These are phyloP conservation scores for Fusarium redolens DNA, from an alignment of 2,329 filamentous ascomycete genomes.

Conservation along the genomic window DNA sequence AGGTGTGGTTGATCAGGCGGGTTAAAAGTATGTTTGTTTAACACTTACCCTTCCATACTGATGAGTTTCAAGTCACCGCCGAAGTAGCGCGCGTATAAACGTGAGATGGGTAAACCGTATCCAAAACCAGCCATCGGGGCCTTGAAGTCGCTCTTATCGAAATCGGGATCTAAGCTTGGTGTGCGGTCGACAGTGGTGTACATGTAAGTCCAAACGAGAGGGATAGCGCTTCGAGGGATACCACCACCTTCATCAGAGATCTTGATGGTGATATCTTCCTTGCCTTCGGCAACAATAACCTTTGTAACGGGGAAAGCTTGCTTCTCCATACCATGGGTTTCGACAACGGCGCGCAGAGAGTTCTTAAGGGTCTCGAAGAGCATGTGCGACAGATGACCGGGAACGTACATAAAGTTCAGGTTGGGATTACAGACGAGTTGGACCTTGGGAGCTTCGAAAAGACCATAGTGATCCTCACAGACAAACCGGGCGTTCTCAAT, in stretches of 20 bases:
- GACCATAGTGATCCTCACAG: constrained; percentile 96
- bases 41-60: constrained; percentile 95
- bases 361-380: constrained; percentile 99
- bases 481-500: constrained; percentile 99
- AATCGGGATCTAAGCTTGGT: constrained; percentile 93
- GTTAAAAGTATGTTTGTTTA: constrained; percentile 4
- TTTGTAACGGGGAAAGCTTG: constrained; percentile 97
- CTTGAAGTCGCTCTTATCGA: constrained; percentile 99
- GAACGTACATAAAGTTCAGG: constrained; percentile 99
- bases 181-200: constrained; percentile 98
- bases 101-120: constrained; percentile 94
- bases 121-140: constrained; percentile 99
- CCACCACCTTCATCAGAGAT: constrained; percentile 96
- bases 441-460: constrained; percentile 96
- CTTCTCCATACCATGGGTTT: constrained; percentile 93
- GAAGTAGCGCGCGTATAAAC: constrained; percentile 96
- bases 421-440: constrained; percentile 95
- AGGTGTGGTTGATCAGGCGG: neutral
- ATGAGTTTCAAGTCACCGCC: constrained; percentile 97
- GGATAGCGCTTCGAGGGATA: constrained; percentile 91
- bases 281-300: constrained; percentile 96
- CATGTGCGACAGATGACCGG: constrained; percentile 99
- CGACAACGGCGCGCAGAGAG: constrained; percentile 94
- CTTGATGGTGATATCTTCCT: constrained; percentile 99
- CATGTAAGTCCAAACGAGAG: constrained; percentile 99